phyloP scores from a whole-genome alignment of 2,329 filamentous ascomycete species.

The Pseudogymnoascus sp. region DNA sequence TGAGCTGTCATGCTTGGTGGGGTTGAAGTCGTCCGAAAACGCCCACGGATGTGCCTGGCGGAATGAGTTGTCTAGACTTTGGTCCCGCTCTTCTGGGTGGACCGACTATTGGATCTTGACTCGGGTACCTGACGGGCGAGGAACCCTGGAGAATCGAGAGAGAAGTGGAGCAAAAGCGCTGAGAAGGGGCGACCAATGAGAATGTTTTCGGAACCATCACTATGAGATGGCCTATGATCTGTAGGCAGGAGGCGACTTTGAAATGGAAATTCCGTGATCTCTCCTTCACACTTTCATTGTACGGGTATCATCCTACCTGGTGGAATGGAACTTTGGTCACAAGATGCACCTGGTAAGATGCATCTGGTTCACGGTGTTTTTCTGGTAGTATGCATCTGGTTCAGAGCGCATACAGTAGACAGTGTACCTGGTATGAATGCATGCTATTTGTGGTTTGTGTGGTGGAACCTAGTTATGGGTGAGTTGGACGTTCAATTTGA shows the following conservation, averaged over 20 bases:
- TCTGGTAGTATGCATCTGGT: not conserved
- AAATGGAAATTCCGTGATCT: not conserved
- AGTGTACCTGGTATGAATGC: not conserved
- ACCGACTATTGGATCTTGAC: constrained; percentile 2
- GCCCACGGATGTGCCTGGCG: not conserved
- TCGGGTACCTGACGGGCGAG: not conserved
- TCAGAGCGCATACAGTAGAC: not conserved
- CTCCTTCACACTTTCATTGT: not conserved
- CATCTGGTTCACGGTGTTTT: not conserved
- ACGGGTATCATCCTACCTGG: not conserved
- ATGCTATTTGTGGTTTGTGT: not conserved
- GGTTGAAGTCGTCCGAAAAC: not conserved
- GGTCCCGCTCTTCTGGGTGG: constrained; percentile 3
- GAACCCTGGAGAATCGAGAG: not conserved
- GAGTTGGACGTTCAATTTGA: not conserved
- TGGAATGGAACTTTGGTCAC: not conserved
- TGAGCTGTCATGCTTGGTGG: constrained; percentile 8
- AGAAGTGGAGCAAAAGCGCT: not conserved
- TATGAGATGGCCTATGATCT: constrained; percentile 1
- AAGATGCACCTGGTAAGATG: not conserved
- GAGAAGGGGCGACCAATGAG: not conserved
- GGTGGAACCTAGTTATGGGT: not conserved
- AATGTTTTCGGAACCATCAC: not conserved
- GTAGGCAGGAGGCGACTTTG: not conserved
- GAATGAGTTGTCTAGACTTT: constrained; percentile 2